Evolutionary conservation across 1,284 basidiomycete genomes (phyloP), one percentile per base, ranked within the genome.

Genomic region (Wolfiporia cocos): DNA sequence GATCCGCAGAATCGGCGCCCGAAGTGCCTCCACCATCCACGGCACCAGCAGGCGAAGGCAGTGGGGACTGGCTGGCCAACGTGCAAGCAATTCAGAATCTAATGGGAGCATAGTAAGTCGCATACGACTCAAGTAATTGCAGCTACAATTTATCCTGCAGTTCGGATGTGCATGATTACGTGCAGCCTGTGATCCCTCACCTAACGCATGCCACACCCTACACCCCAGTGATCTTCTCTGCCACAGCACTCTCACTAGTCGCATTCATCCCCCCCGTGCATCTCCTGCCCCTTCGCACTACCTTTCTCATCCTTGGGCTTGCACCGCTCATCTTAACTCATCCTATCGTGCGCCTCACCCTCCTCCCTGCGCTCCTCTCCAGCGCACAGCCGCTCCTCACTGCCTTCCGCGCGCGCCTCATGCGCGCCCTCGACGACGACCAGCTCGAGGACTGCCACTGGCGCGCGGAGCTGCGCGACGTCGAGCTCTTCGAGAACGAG

Each of bases 401-500:
- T 20, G 19, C 43, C 19, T 24, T 49, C 18, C 54, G 57, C 19
- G 53, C 60, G 22, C 56, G 55, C 2, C 19, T 73, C 5, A 66
- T 70, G 22, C 67, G 70, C 0, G 34, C 77, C 1, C 54, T 79
- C 7, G 82, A 89, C 50, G 66, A 88, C 48, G 81, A 87, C 49
- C 67, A 65, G 17, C 68, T 89, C 3, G 66, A 70, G 6, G 83
- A 87, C 53, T 61, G 57, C 18, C 75, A 75, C 39, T 86, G 83
- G 81, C 65, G 62, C 2, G 67, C 76, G 2, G 74, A 80, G 50
- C 69, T 81, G 58, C 59, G 73, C 3, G 73, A 80, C 34, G 82
- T 89, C 6, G 81, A 86, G 56, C 57, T 88, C 14, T 88, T 75
- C 68, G 86, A 89, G 67, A 89, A 88, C 58, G 83, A 89, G 56